Base-by-base conservation (phyloP, 768 basidiomycete genomes). In the Obba rivulosa region DNA sequence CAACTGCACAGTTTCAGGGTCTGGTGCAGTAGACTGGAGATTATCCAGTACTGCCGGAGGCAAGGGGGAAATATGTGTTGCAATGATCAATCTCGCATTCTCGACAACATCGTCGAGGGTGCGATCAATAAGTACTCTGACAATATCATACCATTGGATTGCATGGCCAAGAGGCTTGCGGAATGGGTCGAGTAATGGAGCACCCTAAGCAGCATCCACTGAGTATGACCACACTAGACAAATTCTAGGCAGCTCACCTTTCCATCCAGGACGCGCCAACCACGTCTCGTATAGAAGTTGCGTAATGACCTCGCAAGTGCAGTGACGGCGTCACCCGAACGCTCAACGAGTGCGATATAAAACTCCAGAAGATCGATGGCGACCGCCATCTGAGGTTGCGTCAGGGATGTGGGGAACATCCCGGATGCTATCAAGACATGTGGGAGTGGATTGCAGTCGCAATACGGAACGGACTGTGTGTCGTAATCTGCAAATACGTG, bases 271-370 rank as follows among this genome's bases (percentile, higher is more conserved):
- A 61, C 34, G 4, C 36, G 20, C 40, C 57, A 69, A 1, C 66
- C 66, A 2, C 63, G 56, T 16, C 55, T 40, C 9, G 24, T 45
- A 38, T 72, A 71, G 41, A 66, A 63, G 0, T 54, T 57, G 21
- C 60, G 62, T 2, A 71, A 53, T 0, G 65, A 61, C 11, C 40
- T 34, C 0, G 67, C 54, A 25, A 66, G 35, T 1, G 57, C 66
- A 36, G 62, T 58, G 36, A 70, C 54, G 2, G 68, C 68, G 46
- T 73, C 62, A n/a, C 68, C 71, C 0, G 70, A 69, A 0, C 58
- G 51, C 46, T 71, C 63, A 31, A 71, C 72, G 1, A 71, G 50
- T 1, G 63, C 57, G 1, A 35, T 46, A 44, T 69, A 70, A 43
- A 71, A 69, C 1, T 64, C 51, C 0, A 71, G 49, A 1, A 71